Evolutionary conservation across 495 filamentous ascomycete species (phyloP).

Genomic region (Penicillium cataractarum): DNA sequence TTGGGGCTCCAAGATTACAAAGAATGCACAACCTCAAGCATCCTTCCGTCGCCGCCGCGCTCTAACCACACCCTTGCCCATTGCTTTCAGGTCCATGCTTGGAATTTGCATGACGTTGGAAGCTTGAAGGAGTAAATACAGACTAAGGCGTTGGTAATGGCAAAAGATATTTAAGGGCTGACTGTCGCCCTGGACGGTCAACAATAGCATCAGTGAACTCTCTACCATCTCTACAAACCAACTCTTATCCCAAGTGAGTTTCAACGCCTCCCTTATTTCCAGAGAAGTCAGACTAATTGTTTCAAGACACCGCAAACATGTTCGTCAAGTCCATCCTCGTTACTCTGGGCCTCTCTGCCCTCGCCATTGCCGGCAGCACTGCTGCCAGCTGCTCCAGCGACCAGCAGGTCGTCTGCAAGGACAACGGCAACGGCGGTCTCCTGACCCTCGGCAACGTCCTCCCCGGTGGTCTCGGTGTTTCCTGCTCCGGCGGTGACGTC

Average conservation of each 20-base stretch:
- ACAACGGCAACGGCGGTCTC: conserved; percentile 12
- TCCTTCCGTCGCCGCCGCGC: background rate
- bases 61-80: background rate
- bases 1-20: background rate
- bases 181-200: background rate
- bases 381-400: background rate
- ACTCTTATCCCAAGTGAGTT: background rate
- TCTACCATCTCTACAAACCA: background rate
- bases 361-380: background rate
- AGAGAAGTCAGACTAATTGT: no score
- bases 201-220: background rate
- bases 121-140: background rate
- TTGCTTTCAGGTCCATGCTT: background rate
- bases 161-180: background rate
- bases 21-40: conserved; percentile 2
- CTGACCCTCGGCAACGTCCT: conserved; percentile 17
- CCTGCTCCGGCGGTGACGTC: conserved; percentile 14
- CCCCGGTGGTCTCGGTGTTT: conserved; percentile 7
- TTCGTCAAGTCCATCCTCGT: conserved; percentile 11
- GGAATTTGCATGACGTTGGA: conserved; percentile 1
- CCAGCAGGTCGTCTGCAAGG: conserved; percentile 16
- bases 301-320: conserved; percentile 4
- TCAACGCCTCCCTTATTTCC: no score
- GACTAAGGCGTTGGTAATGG: background rate
- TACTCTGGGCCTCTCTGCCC: conserved; percentile 2